phyloP scores from a whole-genome alignment of 2,329 filamentous ascomycete genomes.

The Aspergillus sp. region DNA sequence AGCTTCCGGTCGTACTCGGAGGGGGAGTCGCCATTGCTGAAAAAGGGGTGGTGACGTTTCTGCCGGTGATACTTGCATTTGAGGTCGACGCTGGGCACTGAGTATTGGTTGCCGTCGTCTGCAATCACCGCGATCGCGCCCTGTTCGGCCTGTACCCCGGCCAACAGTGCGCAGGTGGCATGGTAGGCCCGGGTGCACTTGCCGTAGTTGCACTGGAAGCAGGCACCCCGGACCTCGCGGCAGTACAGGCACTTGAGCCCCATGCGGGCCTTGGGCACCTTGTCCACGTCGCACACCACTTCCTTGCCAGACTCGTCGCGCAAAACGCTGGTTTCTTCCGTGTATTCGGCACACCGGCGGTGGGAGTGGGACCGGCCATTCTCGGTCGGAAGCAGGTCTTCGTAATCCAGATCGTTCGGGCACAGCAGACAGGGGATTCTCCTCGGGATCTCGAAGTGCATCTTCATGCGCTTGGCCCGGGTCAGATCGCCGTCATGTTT shows the following conservation, averaged over 20 bases:
- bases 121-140: constrained; percentile 78
- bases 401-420: constrained; percentile 76
- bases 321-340: constrained; percentile 84
- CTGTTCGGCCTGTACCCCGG: constrained; percentile 84
- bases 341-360: constrained; percentile 79
- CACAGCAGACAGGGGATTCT: constrained; percentile 84
- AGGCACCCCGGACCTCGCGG: constrained; percentile 86
- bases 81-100: constrained; percentile 83
- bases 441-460: constrained; percentile 61
- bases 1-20: constrained; percentile 65
- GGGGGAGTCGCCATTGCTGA: constrained; percentile 47
- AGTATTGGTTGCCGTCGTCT: constrained; percentile 86
- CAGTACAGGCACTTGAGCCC: constrained; percentile 94
- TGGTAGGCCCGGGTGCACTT: constrained; percentile 93
- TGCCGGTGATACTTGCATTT: constrained; percentile 89
- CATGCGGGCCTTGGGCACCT: constrained; percentile 75
- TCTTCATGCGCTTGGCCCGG: constrained; percentile 67
- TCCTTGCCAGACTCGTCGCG: constrained; percentile 60
- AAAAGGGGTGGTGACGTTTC: constrained; percentile 68
- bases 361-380: constrained; percentile 75
- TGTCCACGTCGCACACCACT: constrained; percentile 66
- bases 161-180: constrained; percentile 84
- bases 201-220: constrained; percentile 91
- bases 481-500: constrained; percentile 52
- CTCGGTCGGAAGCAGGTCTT: constrained; percentile 77